Percentiles rank a stretch among this genome's conserved stretches.
Evolutionary conservation across 306 rosid species (phyloP).

Genomic region (Crotalaria pallida): DNA sequence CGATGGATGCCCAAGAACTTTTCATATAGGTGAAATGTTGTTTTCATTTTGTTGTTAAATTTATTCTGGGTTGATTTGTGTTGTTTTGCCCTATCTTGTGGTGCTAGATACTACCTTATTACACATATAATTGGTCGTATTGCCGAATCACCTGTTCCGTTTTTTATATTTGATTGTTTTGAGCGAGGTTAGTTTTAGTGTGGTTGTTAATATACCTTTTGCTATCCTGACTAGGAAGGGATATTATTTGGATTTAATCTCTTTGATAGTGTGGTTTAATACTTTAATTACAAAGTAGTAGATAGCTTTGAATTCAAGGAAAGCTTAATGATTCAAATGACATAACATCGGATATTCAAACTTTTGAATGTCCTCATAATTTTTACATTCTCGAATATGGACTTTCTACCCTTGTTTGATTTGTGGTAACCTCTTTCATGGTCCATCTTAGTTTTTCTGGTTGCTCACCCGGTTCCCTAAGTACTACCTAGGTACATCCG

Average conservation of each 20-base stretch:
- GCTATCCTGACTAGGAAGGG: not conserved
- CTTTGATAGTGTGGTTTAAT: not conserved
- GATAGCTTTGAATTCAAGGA: not conserved
- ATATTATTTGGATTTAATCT: not conserved
- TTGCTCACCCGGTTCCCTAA: too few species aligned
- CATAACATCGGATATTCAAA: not conserved
- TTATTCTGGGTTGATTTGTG: not conserved
- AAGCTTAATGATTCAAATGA: not conserved
- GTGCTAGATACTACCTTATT: not conserved
- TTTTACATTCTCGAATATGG: not conserved
- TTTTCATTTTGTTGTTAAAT: not conserved
- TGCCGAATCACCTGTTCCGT: not conserved
- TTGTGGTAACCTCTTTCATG: too few species aligned
- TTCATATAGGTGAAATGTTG: constrained; percentile 58
- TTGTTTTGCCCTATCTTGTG: not conserved
- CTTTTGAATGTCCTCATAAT: not conserved
- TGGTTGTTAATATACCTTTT: not conserved
- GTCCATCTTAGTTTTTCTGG: too few species aligned
- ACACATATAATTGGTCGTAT: not conserved
- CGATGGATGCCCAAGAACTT: constrained; percentile 91
- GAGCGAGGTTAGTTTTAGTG: not conserved
- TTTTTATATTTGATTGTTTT: not conserved
- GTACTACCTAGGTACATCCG: too few species aligned
- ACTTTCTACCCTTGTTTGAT: not conserved
- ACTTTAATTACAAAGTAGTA: not conserved